A percentile compares a stretch with the other conserved stretches of the same genome.
Evolutionary conservation across 208 protist species (phyloP).

Genomic region (Acanthamoeba sp.): DNA sequence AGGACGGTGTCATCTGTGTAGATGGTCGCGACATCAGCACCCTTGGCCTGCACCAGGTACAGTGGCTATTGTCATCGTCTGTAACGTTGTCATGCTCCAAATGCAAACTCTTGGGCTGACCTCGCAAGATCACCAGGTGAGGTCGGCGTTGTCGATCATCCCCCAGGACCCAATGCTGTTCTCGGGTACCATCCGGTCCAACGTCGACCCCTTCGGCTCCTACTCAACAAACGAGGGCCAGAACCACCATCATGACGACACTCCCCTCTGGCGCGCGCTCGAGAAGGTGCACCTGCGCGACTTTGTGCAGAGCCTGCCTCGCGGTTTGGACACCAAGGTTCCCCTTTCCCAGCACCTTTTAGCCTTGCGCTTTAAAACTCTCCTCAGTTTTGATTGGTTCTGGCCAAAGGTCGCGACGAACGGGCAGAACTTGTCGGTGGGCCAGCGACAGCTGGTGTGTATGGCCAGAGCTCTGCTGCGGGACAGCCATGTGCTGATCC

Average conservation of each 20-base stretch:
- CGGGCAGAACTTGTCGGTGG: constrained; percentile 86
- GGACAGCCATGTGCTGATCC: constrained; percentile 75
- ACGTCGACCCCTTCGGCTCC: constrained; percentile 30
- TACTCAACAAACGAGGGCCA: not conserved
- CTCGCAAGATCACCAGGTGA: constrained; percentile 23
- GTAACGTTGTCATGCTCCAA: too few relatives aligned
- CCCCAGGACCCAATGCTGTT: constrained; percentile 85
- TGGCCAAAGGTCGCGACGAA: not conserved
- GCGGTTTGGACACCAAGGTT: not conserved
- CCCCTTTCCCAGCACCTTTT: too few relatives aligned
- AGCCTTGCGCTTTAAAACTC: too few relatives aligned
- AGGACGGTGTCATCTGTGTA: constrained; percentile 87
- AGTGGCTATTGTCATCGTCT: too few relatives aligned
- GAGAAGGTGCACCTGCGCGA: constrained; percentile 78
- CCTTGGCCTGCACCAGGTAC: constrained; percentile 80
- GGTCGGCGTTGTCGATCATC: constrained; percentile 83
- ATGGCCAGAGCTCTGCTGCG: constrained; percentile 83
- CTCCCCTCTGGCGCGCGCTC: constrained; percentile 83
- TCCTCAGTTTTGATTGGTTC: too few relatives aligned
- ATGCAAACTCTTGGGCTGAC: too few relatives aligned
- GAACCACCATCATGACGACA: not conserved
- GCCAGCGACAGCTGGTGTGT: constrained; percentile 86
- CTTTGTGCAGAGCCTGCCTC: constrained; percentile 14
- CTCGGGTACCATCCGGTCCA: constrained; percentile 75
- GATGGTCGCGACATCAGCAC: constrained; percentile 86